phyloP scores from a whole-genome alignment of 2,329 filamentous ascomycete species.

The Nigrograna mackinnonii region DNA sequence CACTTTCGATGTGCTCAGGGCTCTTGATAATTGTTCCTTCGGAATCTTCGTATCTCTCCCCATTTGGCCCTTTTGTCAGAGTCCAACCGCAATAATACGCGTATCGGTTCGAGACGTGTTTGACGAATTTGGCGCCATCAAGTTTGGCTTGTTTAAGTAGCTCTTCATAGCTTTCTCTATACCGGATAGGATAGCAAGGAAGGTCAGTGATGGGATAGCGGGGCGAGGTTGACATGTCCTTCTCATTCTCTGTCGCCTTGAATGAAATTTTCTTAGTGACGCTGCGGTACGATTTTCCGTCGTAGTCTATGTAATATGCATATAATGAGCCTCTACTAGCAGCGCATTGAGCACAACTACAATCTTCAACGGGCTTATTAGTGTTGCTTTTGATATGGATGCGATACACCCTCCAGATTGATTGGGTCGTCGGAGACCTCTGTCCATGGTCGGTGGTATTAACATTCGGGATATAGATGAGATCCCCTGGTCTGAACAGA shows the following conservation, averaged over 20 bases:
- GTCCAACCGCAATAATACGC: slow-evolving; percentile 4
- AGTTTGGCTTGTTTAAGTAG: not conserved
- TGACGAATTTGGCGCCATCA: not conserved
- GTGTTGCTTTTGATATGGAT: too few relatives aligned
- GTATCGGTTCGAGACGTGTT: not conserved
- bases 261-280: slow-evolving; percentile 2
- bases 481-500: slow-evolving; percentile 7
- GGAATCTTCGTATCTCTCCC: not conserved
- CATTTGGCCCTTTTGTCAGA: too few relatives aligned
- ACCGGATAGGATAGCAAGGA: slow-evolving; percentile 4
- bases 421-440: too few relatives aligned
- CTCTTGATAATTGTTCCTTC: not conserved
- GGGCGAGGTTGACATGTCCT: too few relatives aligned
- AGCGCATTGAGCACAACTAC: too few relatives aligned
- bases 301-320: not conserved
- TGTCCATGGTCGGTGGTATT: not conserved
- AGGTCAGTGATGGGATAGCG: slow-evolving; percentile 8
- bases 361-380: too few relatives aligned
- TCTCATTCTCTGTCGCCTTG: too few relatives aligned
- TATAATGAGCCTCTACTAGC: too few relatives aligned
- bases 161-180: not conserved
- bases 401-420: too few relatives aligned
- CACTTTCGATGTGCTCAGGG: slow-evolving; percentile 9
- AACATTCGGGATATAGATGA: slow-evolving; percentile 4
- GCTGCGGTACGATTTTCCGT: not conserved